Conservation (phyloP, 1,284 basidiomycete species). For the Austroboletus novae-zelandiae region DNA sequence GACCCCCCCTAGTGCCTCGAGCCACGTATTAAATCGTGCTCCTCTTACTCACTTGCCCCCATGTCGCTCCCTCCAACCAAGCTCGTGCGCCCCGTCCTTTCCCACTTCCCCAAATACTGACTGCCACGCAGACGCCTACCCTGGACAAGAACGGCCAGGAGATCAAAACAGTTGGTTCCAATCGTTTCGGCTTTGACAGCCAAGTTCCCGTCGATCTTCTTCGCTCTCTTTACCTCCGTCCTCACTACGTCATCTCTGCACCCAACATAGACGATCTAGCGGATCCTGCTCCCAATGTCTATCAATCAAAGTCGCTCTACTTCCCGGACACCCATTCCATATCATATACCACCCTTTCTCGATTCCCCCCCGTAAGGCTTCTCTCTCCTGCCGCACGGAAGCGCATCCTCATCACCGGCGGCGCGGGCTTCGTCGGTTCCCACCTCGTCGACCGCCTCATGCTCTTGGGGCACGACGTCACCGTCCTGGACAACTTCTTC, state of each 20-base stretch:
- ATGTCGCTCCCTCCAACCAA: background rate
- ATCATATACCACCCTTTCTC: constrained; percentile 87
- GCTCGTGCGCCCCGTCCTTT: background rate
- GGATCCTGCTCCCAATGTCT: constrained; percentile 53
- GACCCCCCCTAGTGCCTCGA: too few relatives aligned
- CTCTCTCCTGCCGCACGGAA: constrained; percentile 78
- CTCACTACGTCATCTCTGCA: constrained; percentile 65
- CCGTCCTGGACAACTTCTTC: constrained; percentile 98
- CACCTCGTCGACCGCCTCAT: constrained; percentile 97
- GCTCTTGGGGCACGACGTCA: constrained; percentile 97
- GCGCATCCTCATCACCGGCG: constrained; percentile 91
- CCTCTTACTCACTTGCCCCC: background rate
- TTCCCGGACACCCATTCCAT: constrained; percentile 76
- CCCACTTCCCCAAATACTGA: constrained; percentile 4
- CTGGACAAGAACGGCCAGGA: constrained; percentile 74
- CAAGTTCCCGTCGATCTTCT: constrained; percentile 76
- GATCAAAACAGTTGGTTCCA: constrained; percentile 75
- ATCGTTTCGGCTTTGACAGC: constrained; percentile 86
- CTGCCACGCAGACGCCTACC: constrained; percentile 47
- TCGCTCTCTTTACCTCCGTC: constrained; percentile 82
- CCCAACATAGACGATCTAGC: constrained; percentile 37
- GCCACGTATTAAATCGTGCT: too few relatives aligned
- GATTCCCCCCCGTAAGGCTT: constrained; percentile 89
- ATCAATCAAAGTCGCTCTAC: constrained; percentile 83
- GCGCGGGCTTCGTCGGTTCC: constrained; percentile 96